Percentiles rank a stretch among this genome's conserved stretches.
Evolutionary conservation across 257 asterid species (phyloP).

Genomic region (Fraxinus pennsylvanica): DNA sequence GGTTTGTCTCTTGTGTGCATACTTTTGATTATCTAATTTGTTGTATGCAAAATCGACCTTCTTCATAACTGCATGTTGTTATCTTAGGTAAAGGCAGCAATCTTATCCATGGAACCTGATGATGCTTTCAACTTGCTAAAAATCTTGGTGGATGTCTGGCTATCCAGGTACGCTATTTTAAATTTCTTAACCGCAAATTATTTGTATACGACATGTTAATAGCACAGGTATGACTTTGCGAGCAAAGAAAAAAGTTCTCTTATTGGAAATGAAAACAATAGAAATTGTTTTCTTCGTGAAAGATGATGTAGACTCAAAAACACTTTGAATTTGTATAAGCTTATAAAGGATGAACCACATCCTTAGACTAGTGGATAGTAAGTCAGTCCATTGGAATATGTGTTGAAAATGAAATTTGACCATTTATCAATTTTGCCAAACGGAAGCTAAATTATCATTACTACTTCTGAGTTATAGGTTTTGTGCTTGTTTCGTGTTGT

Average conservation of each 20-base stretch:
- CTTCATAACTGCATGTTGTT: constrained; percentile 9
- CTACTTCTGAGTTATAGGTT: background rate
- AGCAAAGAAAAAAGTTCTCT: background rate
- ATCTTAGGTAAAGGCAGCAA: constrained; percentile 60
- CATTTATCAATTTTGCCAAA: too few species aligned
- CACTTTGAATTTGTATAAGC: background rate
- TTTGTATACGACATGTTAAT: background rate
- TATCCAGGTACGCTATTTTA: constrained; percentile 58
- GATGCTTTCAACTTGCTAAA: constrained; percentile 62
- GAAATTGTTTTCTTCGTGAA: too few species aligned
- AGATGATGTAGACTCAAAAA: background rate
- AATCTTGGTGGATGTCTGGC: constrained; percentile 67
- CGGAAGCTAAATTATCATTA: background rate
- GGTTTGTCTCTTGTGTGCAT: constrained; percentile 41
- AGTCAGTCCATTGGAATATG: too few species aligned
- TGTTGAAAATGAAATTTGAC: too few species aligned
- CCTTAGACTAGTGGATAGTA: too few species aligned
- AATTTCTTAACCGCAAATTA: background rate
- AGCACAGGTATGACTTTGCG: background rate
- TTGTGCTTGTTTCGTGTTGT: constrained; percentile 12
- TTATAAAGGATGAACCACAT: too few species aligned
- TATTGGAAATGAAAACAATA: background rate
- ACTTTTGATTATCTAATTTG: background rate
- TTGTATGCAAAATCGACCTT: constrained; percentile 10
- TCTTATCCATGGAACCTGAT: constrained; percentile 58